Base-by-base conservation (phyloP, 768 basidiomycete species). In the Calocera cornea region DNA sequence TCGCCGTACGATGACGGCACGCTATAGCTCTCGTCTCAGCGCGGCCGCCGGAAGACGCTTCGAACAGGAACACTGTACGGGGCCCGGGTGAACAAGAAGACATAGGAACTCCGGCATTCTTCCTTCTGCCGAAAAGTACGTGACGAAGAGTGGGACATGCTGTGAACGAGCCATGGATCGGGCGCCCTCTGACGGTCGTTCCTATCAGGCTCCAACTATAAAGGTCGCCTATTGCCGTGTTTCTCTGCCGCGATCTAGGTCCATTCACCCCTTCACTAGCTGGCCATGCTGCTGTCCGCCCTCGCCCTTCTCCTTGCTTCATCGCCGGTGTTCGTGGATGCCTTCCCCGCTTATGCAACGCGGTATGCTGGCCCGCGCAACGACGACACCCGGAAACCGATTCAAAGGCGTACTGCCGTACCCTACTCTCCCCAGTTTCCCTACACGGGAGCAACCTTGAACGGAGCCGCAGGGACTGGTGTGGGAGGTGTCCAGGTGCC, bases 401-500 rank as follows among this genome's bases (percentile, higher is more conserved):
- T 60, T 22, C 14, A 29, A 22, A 60, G 54, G 22, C 54, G 54
- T 10, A 27, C 54, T 19, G 54, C 54, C 16, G 54, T 27, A 10
- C 54, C 54, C 7, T 60, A 60, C 31, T 60, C 54, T 7, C 54
- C 54, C 5, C 2, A 69, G 22, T 69, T 66, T 49, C 68, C 68
- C 16, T 69, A 69, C 60, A 50, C 38, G 19, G 68, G 68, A 1
- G 68, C 68, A 29, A 69, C 66, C 47, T 60, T 67, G 44, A 49
- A 69, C 60, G 68, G 68, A 33, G 65, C 63, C 1, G 65, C 68
- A 1, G 68, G 68, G 1, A 41, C 65, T n/a, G 65, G 66, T 29
- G 41, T 66, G 34, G 68, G 68, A 12, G 66, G 66, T 24, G 41
- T 41, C 1, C 68, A 50, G 29, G 68, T 69, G 8, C 68, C 68